A percentile compares a stretch with the other conserved stretches of the same genome.
Conservation (phyloP, 129 eudicot genomes). For the Chrysanthemum lavandulifolium region DNA sequence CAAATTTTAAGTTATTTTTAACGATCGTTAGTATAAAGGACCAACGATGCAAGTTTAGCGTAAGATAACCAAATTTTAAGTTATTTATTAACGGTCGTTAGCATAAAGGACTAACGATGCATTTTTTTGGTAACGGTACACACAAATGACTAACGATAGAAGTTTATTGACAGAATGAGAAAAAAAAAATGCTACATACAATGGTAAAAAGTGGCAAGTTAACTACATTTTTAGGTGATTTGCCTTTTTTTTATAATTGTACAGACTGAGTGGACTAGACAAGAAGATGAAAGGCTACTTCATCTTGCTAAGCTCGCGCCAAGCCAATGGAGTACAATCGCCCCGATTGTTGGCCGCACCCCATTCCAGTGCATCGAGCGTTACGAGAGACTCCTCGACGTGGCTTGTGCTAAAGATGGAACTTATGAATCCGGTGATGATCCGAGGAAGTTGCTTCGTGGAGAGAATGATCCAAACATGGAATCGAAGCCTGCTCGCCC, state of each 20-base stretch:
- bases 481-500: conserved; percentile 99
- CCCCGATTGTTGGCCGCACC: conserved; percentile 97
- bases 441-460: conserved; percentile 87
- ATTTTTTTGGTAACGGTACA: too few relatives aligned
- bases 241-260: neutral
- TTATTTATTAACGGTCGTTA: too few relatives aligned
- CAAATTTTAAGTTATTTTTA: too few relatives aligned
- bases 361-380: conserved; percentile 97
- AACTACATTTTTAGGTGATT: too few relatives aligned
- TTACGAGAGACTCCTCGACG: conserved; percentile 92
- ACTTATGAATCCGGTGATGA: conserved; percentile 91
- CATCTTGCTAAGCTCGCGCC: conserved; percentile 98
- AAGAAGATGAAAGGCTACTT: conserved; percentile 92
- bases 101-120: too few relatives aligned
- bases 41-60: too few relatives aligned
- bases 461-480: conserved; percentile 95
- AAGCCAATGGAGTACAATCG: conserved; percentile 96
- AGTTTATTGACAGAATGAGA: too few relatives aligned
- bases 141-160: too few relatives aligned
- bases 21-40: too few relatives aligned
- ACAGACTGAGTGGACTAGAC: conserved; percentile 97
- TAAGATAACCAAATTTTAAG: too few relatives aligned
- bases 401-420: conserved; percentile 93
- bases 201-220: too few relatives aligned
- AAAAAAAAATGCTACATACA: too few relatives aligned